Conservation (phyloP, 129 eudicot genomes). For the Helichrysum umbraculigerum region DNA sequence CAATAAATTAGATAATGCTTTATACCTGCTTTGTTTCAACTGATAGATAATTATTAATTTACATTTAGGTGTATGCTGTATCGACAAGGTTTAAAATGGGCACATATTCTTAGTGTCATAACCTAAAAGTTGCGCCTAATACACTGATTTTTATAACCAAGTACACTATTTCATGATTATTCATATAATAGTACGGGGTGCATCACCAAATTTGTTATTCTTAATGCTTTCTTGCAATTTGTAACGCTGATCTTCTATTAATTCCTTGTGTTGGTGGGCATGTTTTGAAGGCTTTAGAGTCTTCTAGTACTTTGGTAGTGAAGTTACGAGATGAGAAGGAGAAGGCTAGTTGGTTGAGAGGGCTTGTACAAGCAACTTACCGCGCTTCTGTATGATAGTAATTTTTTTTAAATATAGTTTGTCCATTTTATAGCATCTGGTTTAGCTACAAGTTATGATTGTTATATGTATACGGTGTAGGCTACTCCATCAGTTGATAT, state of each 20-base stretch:
- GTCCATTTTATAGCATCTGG: constrained; percentile 1
- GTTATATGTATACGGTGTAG: constrained; percentile 42
- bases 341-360: constrained; percentile 81
- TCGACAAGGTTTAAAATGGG: neutral
- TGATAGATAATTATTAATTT: no score
- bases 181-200: neutral
- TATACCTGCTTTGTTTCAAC: no score
- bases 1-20: neutral
- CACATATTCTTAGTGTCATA: neutral
- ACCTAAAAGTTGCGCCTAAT: neutral
- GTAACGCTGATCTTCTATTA: constrained; percentile 18
- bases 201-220: neutral
- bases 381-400: constrained; percentile 80
- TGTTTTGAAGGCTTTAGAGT: constrained; percentile 75
- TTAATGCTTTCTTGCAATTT: constrained; percentile 1
- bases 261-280: neutral
- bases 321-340: constrained; percentile 72
- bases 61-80: neutral
- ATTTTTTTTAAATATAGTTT: constrained; percentile 5
- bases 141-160: neutral
- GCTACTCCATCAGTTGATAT: constrained; percentile 73
- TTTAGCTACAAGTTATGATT: neutral
- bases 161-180: neutral
- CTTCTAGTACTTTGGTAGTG: constrained; percentile 74
- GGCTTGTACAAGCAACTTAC: constrained; percentile 87